Base-by-base conservation (phyloP, 2,329 filamentous ascomycete species). In the Xylaria sp. region DNA sequence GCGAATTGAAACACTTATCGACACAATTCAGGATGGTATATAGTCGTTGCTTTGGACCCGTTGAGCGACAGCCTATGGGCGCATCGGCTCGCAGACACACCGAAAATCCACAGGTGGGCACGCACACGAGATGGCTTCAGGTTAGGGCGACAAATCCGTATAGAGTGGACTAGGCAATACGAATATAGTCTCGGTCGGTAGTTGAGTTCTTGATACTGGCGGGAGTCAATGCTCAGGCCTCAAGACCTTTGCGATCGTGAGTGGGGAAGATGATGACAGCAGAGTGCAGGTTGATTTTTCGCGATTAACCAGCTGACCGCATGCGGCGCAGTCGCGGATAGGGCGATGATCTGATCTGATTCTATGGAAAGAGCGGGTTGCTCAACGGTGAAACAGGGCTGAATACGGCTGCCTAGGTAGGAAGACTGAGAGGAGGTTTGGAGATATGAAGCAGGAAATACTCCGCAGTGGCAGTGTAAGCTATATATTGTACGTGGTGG, bases 321-420 rank as follows among this genome's bases (percentile, higher is more conserved):
- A 47, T 47, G 51, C 55, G 58, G 51, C 9, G 56, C 19, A 55
- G 37, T 66, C 10, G 56, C 18, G 53, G 37, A 67, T 52, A 62
- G 57, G 62, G 59, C 64, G 60, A 54, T 58, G 64, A 67, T 58
- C 63, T 58, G 64, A 67, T 58, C 63, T 58, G 64, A 67, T 58
- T 64, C 42, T 66, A 65, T 57, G 64, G 65, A 57, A 53, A 67
- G 59, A 58, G 61, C 56, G 59, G 59, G 60, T 58, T 58, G 62
- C 62, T 63, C 57, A 61, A 46, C 60, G 63, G 59, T 59, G 58
- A 56, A 47, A 61, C 61, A 63, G 60, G 59, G 65, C 62, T 65
- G 60, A 59, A 65, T 64, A 69, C 68, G 58, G 59, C 63, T 59
- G 58, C 59, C 55, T 53, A 64, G 58, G 52, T 55, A 55, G 58